phyloP scores from a whole-genome alignment of 805 yeast species.

The Metschnikowia proteae region DNA sequence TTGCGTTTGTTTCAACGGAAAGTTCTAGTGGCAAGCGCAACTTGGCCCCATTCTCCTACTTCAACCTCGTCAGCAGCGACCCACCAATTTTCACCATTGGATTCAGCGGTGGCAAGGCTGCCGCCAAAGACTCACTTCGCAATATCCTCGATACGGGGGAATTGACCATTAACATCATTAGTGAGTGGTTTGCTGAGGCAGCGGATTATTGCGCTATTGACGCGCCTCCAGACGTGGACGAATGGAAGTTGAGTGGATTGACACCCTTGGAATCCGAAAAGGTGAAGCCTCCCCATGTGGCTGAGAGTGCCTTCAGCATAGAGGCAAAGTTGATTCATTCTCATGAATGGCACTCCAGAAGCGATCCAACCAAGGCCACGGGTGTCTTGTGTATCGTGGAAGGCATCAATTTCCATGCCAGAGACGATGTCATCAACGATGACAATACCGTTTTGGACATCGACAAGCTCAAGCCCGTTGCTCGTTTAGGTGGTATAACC shows the following conservation, averaged over 20 bases:
- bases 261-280: conserved; percentile 41
- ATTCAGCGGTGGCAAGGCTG: conserved; percentile 35
- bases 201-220: conserved; percentile 49
- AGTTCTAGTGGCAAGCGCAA: conserved; percentile 42
- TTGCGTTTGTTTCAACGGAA: conserved; percentile 53
- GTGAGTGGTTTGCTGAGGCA: conserved; percentile 65
- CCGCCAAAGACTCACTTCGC: conserved; percentile 46
- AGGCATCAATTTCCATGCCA: conserved; percentile 53
- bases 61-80: conserved; percentile 44
- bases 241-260: conserved; percentile 54
- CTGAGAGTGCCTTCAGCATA: conserved; percentile 57
- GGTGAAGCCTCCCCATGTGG: conserved; percentile 56
- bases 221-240: conserved; percentile 49
- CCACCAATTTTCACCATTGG: conserved; percentile 59
- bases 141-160: conserved; percentile 52
- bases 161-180: conserved; percentile 51
- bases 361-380: conserved; percentile 29
- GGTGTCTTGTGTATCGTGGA: conserved; percentile 47
- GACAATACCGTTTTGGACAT: conserved; percentile 40
- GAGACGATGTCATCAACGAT: conserved; percentile 50
- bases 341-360: conserved; percentile 44
- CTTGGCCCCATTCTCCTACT: conserved; percentile 61
- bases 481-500: conserved; percentile 47
- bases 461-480: conserved; percentile 48
- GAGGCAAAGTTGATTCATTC: conserved; percentile 48